Evolutionary conservation across 1,139 yeast genomes (phyloP), one percentile per base, ranked within the genome.

Genomic region (Nadsonia starkeyi-henricii): DNA sequence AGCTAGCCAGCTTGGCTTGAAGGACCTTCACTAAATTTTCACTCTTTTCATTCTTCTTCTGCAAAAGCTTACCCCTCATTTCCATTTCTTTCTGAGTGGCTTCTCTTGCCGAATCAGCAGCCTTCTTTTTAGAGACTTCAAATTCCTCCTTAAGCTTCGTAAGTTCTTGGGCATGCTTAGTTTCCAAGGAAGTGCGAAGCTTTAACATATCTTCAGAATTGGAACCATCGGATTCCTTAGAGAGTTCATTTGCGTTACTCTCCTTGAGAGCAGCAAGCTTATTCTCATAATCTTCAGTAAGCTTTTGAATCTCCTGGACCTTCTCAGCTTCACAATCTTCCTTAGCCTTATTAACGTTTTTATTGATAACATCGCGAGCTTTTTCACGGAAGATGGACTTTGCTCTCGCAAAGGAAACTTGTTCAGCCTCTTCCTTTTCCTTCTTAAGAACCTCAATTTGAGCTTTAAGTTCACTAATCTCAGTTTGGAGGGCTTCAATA

Each of bases 21-120:
- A 49, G 43, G 41, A 69, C 55, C 19, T 58, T 62, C 42, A 58
- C 52, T 49, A 63, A 63, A 45, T 61, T 64, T 23, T 62, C 63
- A n/a, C 63, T 57, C 54, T 62, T 64, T 18, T 64, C 63, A 17
- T 64, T 53, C 54, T 66, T 67, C 39, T 60, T 54, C 43, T 63
- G 59, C 21, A 67, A 50, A 45, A 68, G 53, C 50, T 58, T 62
- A n/a, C 58, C 56, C 46, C 67, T 62, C 64, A 69, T 62, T 17
- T 59, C 59, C 36, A 57, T 51, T 48, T 61, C 61, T 43, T 55
- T 57, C 39, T 54, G 52, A 9, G 55, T 51, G 23, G 54, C 48
- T 15, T 53, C 57, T 37, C 55, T 51, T 44, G 59, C 55, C 33
- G 46, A 30, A 21, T 51, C 55, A 36, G 52, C 45, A 44, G 47